phyloP scores from a whole-genome alignment of 2,329 filamentous ascomycete species.

The Cladosporium sphaerospermum region DNA sequence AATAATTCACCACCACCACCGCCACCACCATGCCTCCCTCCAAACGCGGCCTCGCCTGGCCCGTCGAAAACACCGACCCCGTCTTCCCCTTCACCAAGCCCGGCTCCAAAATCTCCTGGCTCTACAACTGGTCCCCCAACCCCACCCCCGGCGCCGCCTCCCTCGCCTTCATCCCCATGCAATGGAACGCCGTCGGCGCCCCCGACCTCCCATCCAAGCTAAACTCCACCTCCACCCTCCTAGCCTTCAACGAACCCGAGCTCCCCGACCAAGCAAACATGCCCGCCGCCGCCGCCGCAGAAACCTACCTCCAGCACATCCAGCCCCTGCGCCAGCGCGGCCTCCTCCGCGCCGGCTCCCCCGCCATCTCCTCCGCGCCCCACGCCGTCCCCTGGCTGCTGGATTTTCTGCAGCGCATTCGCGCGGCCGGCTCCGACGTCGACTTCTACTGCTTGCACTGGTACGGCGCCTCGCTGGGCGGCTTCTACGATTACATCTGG shows the following conservation, averaged over 20 bases:
- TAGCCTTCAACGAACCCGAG: conserved; percentile 31
- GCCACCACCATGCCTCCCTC: conserved; percentile 1
- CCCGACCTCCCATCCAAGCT: conserved; percentile 21
- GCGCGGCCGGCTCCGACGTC: conserved; percentile 21
- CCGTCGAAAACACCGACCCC: conserved; percentile 22
- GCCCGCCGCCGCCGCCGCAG: conserved; percentile 22
- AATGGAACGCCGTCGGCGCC: conserved; percentile 28
- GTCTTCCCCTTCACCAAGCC: conserved; percentile 28
- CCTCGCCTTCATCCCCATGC: conserved; percentile 28
- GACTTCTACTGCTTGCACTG: conserved; percentile 29
- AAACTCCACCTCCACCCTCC: conserved; percentile 10
- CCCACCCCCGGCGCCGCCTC: conserved; percentile 19
- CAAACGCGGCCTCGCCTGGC: conserved; percentile 31
- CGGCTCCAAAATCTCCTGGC: conserved; percentile 28
- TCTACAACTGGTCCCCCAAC: conserved; percentile 30
- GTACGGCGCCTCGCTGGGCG: conserved; percentile 26
- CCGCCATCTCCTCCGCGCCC: conserved; percentile 26
- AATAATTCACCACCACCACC: no score
- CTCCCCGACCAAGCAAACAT: conserved; percentile 28
- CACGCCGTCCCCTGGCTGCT: conserved; percentile 24
- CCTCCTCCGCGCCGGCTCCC: conserved; percentile 21
- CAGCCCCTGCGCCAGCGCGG: conserved; percentile 25
- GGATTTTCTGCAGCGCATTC: conserved; percentile 23
- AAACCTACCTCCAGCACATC: conserved; percentile 23
- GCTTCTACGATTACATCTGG: conserved; percentile 32